Evolutionary conservation across 2,329 filamentous ascomycete species (phyloP), one percentile per base, ranked within the genome.

Genomic region (Cladophialophora immunda): DNA sequence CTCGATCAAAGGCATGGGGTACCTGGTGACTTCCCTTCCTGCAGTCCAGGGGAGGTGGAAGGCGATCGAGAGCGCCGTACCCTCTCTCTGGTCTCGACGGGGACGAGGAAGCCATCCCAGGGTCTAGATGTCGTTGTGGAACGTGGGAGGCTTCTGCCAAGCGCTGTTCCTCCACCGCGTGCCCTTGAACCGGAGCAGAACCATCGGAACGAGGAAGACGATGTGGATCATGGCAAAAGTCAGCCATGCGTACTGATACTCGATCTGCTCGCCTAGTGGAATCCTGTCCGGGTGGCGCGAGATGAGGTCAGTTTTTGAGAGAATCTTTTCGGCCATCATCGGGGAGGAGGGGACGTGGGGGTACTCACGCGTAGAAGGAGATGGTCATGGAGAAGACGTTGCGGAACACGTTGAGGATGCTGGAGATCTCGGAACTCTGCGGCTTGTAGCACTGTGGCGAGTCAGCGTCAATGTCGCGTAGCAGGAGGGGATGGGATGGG

Each of bases 341-440:
- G 9, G 22, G 45, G 3, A 11, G 45, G 15, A 13, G 4, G 22
- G 22, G 19, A 15, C 7, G 3, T 13, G 7, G 22, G 45, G 8
- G 11, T 27, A 57, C 65, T 52, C 36, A 68, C 65, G 65, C 65
- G 17, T 79, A 78, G 67, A 79, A 79, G 3, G 74, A 75, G 19
- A 78, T 70, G 7, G 73, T 72, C 55, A 76, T 76, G 17, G 71
- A 73, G 66, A 79, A 79, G 7, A 75, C 72, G 58, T 73, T 73
- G 2, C 78, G 75, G 54, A 76, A 72, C 25, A 76, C 71, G 61
- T 78, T 78, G 50, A 80, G 71, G 6, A 79, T 56, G 6, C 72
- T 75, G 29, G 73, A 74, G 52, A 78, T 75, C 62, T 80, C 78
- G 0, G 77, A 74, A 25, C 74, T 73, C 68, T 79, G 77, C 1